phyloP scores from a whole-genome alignment of 331 rosid species.

The Erythrophleum ivorense region DNA sequence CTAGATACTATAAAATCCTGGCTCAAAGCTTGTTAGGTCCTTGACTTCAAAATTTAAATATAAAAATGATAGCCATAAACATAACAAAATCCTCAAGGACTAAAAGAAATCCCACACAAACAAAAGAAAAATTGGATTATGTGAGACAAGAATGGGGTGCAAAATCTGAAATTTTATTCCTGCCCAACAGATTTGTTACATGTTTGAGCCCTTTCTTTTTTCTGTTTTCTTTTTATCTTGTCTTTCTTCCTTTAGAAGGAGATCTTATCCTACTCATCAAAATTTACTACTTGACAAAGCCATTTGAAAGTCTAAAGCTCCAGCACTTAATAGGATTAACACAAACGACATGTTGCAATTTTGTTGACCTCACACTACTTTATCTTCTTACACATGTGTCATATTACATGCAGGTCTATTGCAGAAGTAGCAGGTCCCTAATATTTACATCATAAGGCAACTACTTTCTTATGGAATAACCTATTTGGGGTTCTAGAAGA shows the following conservation, averaged over 20 bases:
- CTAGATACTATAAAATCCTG: background rate
- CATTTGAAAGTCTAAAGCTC: too few species aligned
- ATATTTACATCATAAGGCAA: background rate
- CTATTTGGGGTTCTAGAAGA: background rate
- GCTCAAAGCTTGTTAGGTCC: slow-evolving; percentile 10
- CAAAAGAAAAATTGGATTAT: background rate
- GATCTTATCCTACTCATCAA: background rate
- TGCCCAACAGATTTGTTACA: background rate
- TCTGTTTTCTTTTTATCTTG: background rate
- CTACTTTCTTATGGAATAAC: background rate
- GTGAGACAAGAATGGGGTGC: background rate
- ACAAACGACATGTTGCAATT: background rate
- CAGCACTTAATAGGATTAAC: too few species aligned
- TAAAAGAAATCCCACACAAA: background rate
- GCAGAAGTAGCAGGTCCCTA: background rate
- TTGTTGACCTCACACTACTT: background rate
- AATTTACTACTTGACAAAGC: background rate
- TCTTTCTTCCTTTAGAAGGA: background rate
- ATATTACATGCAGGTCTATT: background rate
- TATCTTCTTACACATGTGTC: background rate
- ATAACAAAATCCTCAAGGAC: background rate
- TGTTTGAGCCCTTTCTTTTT: background rate
- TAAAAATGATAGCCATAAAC: background rate
- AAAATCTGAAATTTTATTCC: background rate
- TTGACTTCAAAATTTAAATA: slow-evolving; percentile 20